Base-by-base conservation (phyloP, 768 basidiomycete species). In the Postia placenta region DNA sequence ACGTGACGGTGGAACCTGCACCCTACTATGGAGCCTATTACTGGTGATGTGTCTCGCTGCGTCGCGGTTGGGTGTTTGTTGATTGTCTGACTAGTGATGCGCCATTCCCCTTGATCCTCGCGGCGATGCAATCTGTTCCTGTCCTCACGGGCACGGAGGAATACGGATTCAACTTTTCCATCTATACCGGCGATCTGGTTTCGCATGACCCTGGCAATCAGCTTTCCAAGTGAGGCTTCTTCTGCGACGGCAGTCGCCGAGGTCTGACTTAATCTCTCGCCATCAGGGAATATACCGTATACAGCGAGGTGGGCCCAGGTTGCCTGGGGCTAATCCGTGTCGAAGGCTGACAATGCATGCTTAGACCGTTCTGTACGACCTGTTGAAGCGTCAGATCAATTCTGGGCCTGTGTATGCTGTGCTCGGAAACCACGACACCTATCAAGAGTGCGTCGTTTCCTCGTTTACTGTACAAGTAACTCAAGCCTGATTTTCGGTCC, bases 401-500 rank as follows among this genome's bases (percentile, higher is more conserved):
- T 70, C 75, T 12, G 83, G 84, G 0, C 85, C 87, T n/a, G 75
- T 88, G 2, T 90, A 88, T 54, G 79, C 83, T 24, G 78, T 82
- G 0, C 67, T 89, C 7, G 87, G 87, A 7, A 90, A 90, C 60
- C 87, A 90, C 56, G 87, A 90, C 60, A 81, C 73, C 36, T 85
- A 81, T 61, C 80, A 81, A 55, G 74, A 79, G 80, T 84, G 52
- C 25, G 76, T 57, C 26, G 24, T 19, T 44, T 28, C 22, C n/a
- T n/a, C n/a, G n/a, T n/a, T n/a, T n/a, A n/a, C n/a, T n/a, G n/a
- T n/a, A n/a, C n/a, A n/a, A n/a, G n/a, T n/a, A n/a, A n/a, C n/a
- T n/a, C n/a, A n/a, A n/a, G n/a, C n/a, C n/a, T n/a, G n/a, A n/a
- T n/a, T n/a, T n/a, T n/a, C n/a, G n/a, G n/a, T n/a, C n/a, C n/a